phyloP scores from a whole-genome alignment of 2,329 filamentous ascomycete genomes.

The Penicillium glabrum region DNA sequence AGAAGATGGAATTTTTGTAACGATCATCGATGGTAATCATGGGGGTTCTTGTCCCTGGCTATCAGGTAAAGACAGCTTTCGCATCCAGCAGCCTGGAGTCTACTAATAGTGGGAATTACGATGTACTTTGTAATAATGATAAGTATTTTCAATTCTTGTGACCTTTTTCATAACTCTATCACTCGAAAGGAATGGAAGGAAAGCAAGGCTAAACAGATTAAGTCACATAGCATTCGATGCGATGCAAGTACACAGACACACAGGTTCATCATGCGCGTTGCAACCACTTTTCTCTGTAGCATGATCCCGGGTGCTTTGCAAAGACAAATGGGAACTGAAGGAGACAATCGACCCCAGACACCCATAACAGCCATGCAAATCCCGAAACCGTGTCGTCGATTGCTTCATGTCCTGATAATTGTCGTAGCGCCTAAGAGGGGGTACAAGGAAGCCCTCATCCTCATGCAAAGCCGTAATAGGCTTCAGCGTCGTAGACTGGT shows the following conservation, averaged over 20 bases:
- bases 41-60: not conserved
- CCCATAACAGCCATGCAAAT: constrained; percentile 17
- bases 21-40: no score
- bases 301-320: constrained; percentile 20
- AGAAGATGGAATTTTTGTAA: no score
- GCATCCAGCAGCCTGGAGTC: not conserved
- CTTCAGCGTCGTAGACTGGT: constrained; percentile 12
- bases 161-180: constrained; percentile 35
- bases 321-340: constrained; percentile 18
- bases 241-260: constrained; percentile 25
- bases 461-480: constrained; percentile 13
- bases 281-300: constrained; percentile 32
- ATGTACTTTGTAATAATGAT: not conserved
- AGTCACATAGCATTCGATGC: constrained; percentile 25
- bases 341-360: constrained; percentile 12
- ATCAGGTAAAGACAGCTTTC: not conserved
- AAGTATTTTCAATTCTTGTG: constrained; percentile 32
- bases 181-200: constrained; percentile 29
- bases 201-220: constrained; percentile 31
- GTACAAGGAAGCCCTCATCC: constrained; percentile 9
- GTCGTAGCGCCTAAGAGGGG: constrained; percentile 21
- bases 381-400: constrained; percentile 21
- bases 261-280: constrained; percentile 29
- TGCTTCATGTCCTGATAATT: constrained; percentile 31
- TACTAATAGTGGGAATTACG: not conserved